Evolutionary conservation across 208 protist genomes (phyloP).

Genomic region (Crithidia bombi): DNA sequence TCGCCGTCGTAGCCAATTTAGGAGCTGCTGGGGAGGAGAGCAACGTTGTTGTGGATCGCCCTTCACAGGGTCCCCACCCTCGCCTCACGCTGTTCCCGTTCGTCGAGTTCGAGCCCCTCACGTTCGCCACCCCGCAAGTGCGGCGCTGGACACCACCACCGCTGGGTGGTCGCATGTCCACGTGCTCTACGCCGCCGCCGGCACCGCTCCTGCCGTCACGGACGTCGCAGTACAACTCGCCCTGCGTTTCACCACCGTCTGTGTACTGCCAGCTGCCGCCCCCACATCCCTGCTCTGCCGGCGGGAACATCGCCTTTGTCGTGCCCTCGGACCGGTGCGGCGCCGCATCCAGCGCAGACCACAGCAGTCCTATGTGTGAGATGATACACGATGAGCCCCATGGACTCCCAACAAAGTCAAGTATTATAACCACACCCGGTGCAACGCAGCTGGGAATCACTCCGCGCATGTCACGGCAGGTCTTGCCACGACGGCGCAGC

Average conservation of each 20-base stretch:
- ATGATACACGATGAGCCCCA: neutral
- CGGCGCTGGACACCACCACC: neutral
- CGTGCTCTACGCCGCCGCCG: conserved; percentile 12
- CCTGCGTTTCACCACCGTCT: neutral
- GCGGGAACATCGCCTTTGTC: neutral
- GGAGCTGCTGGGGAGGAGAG: neutral
- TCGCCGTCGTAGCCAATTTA: neutral
- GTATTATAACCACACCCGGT: neutral
- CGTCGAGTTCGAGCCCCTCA: conserved; percentile 6
- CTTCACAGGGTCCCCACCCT: neutral
- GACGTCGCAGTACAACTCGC: neutral
- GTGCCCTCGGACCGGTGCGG: neutral
- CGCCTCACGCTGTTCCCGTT: neutral
- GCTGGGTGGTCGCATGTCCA: neutral
- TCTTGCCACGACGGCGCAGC: neutral
- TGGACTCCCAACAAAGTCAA: neutral
- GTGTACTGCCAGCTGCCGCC: neutral
- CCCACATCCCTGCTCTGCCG: neutral
- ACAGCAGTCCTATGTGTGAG: neutral
- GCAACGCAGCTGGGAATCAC: neutral
- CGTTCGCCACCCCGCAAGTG: neutral
- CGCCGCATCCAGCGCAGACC: neutral
- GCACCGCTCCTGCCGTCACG: neutral
- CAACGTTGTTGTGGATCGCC: neutral
- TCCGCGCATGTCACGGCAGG: conserved; percentile 2